A percentile compares a stretch with the other conserved stretches of the same genome.
Conservation (phyloP, 2,329 filamentous ascomycete species). For the Furcasterigmium furcatum region DNA sequence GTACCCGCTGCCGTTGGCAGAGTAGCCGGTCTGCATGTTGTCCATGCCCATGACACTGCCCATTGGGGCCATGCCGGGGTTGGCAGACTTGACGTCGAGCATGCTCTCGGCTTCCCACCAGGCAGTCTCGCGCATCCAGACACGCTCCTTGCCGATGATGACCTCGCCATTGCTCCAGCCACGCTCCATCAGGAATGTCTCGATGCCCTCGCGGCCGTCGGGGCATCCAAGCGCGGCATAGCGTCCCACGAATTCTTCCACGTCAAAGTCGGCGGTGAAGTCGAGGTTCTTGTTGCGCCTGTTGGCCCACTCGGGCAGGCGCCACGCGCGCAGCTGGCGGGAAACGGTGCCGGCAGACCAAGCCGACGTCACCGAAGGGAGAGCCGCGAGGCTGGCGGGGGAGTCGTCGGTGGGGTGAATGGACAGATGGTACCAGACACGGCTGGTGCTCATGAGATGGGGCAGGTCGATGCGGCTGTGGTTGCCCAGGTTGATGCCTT, state of each 20-base stretch:
- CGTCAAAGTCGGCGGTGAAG: constrained; percentile 94
- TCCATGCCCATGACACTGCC: constrained; percentile 37
- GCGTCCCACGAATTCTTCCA: constrained; percentile 84
- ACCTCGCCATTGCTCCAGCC: constrained; percentile 99
- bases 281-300: constrained; percentile 86
- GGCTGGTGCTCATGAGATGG: constrained; percentile 72
- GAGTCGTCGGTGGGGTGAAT: constrained; percentile 88
- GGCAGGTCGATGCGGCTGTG: constrained; percentile 76
- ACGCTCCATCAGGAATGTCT: constrained; percentile 89
- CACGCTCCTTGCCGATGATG: constrained; percentile 81
- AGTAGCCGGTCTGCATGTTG: constrained; percentile 69
- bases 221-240: constrained; percentile 83
- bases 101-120: constrained; percentile 99
- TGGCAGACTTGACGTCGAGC: constrained; percentile 79
- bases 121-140: constrained; percentile 91
- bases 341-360: constrained; percentile 96
- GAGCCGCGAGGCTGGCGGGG: constrained; percentile 69
- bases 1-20: constrained; percentile 64
- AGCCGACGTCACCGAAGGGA: constrained; percentile 70
- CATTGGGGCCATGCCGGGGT: constrained; percentile 28
- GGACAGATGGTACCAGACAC: constrained; percentile 92
- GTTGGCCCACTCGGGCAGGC: constrained; percentile 95
- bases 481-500: constrained; percentile 79
- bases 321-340: constrained; percentile 88
- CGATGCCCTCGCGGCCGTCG: constrained; percentile 87